Conservation (phyloP, 176 grass and related monocot species). For the Cocos nucifera region DNA sequence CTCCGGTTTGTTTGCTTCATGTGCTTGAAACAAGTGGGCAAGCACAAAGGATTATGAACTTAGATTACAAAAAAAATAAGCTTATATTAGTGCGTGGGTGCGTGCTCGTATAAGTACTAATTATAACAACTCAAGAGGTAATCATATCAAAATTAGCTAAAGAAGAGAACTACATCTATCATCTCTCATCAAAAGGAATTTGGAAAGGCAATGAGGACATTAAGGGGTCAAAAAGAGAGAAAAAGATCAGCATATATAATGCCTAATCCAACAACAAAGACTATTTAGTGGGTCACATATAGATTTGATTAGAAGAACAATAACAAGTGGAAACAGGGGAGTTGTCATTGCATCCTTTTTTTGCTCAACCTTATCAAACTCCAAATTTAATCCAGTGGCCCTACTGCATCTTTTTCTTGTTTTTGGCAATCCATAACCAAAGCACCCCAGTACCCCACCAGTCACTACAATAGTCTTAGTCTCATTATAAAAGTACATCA, state of each 20-base stretch:
- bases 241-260: constrained; percentile 21
- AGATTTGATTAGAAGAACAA: constrained; percentile 12
- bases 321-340: constrained; percentile 15
- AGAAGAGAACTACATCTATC: constrained; percentile 12
- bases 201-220: constrained; percentile 14
- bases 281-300: constrained; percentile 28
- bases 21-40: constrained; percentile 23
- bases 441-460: no score
- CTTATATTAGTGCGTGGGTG: constrained; percentile 1
- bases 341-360: not conserved
- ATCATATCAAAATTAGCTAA: not conserved
- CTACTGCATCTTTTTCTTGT: not conserved
- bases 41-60: no score
- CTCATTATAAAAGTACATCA: no score
- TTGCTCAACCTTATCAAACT: not conserved
- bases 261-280: constrained; percentile 10
- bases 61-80: no score
- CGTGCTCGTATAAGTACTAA: not conserved
- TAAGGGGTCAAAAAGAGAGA: constrained; percentile 29
- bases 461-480: no score
- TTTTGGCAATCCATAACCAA: no score
- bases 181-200: constrained; percentile 24
- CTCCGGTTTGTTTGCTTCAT: not conserved
- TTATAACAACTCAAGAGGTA: not conserved
- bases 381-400: not conserved